Evolutionary conservation across 2,329 filamentous ascomycete genomes (phyloP).

Genomic region (Xylariaceae sp.): DNA sequence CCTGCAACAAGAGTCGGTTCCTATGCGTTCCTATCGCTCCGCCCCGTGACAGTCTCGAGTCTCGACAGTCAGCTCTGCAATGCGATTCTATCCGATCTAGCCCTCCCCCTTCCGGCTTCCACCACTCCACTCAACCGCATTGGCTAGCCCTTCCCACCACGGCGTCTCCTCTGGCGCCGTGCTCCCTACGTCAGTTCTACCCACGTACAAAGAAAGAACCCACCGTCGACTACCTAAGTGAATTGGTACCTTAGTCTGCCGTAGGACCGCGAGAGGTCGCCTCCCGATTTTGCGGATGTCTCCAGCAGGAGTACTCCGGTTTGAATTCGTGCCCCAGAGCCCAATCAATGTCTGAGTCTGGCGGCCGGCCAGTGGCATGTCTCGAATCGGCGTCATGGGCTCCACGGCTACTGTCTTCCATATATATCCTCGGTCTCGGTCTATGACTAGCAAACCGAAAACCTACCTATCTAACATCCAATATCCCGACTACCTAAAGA

Average conservation of each 20-base stretch:
- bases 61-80: constrained; percentile 11
- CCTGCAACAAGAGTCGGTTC: background rate
- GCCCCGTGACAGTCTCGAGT: constrained; percentile 5
- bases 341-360: constrained; percentile 27
- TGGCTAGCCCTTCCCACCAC: background rate
- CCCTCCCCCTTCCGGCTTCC: background rate
- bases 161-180: too few relatives aligned
- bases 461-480: constrained; percentile 25
- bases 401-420: constrained; percentile 30
- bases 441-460: constrained; percentile 29
- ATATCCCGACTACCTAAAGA: constrained; percentile 28
- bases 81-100: constrained; percentile 16
- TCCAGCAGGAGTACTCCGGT: constrained; percentile 30
- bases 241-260: background rate
- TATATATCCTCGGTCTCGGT: constrained; percentile 38
- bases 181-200: too few relatives aligned
- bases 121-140: background rate
- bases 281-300: constrained; percentile 33
- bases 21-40: background rate
- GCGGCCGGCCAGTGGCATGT: constrained; percentile 32
- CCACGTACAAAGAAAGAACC: too few relatives aligned
- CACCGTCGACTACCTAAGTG: too few relatives aligned
- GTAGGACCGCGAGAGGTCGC: background rate
- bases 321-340: constrained; percentile 35
- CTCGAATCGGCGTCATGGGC: constrained; percentile 27